These are phyloP conservation scores for Teunomyces aglyptinius DNA, from an alignment of 805 yeast genomes.

Conservation along the genomic window DNA sequence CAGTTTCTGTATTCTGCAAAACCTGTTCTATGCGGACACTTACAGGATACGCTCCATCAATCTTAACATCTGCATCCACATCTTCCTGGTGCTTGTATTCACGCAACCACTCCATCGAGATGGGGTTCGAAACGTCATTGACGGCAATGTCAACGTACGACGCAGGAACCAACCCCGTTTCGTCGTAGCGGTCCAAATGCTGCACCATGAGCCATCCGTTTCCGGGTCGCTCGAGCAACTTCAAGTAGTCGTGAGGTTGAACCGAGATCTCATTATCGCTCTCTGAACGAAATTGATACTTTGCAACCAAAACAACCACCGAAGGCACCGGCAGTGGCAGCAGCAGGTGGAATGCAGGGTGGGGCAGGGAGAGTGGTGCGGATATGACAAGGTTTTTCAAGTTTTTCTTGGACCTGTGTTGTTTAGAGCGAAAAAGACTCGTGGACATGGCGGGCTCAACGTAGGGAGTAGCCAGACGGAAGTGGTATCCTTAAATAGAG, in stretches of 20 bases:
- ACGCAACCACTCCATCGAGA: constrained; percentile 31
- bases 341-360: constrained; percentile 5
- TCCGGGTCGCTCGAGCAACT: constrained; percentile 33
- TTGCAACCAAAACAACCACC: constrained; percentile 27
- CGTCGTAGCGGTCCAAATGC: constrained; percentile 18
- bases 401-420: constrained; percentile 19
- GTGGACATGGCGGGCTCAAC: constrained; percentile 17
- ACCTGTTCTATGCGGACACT: constrained; percentile 26
- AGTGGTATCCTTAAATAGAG: background rate
- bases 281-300: constrained; percentile 32
- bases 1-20: constrained; percentile 17
- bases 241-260: constrained; percentile 26
- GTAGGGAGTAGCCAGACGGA: background rate
- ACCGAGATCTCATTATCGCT: constrained; percentile 26
- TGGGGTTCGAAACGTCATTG: constrained; percentile 35
- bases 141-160: constrained; percentile 38
- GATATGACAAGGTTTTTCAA: constrained; percentile 27
- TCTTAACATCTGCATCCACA: background rate
- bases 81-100: constrained; percentile 9
- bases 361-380: constrained; percentile 17
- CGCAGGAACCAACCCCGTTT: constrained; percentile 37
- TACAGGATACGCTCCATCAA: background rate
- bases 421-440: constrained; percentile 22
- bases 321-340: constrained; percentile 11
- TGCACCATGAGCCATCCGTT: constrained; percentile 42